Percentiles rank a stretch among this genome's conserved stretches.
Conservation (phyloP, 2,329 filamentous ascomycete genomes). For the Fonsecaea pugnacius region DNA sequence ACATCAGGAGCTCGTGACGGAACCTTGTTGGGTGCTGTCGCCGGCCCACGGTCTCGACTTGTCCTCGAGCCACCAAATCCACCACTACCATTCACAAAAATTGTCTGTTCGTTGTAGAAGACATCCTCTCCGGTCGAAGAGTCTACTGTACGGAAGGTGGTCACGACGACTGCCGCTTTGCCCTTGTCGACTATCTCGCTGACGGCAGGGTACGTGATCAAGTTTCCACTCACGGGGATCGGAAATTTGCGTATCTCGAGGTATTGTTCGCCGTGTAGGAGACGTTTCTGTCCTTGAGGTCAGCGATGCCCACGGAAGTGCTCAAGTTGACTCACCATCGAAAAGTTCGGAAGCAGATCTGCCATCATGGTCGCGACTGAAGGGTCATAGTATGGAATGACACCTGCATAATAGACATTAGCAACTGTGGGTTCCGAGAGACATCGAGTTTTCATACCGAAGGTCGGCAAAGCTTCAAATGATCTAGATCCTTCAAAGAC, state of each 20-base stretch:
- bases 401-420: not conserved
- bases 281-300: not conserved
- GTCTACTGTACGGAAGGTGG: slow-evolving; percentile 78
- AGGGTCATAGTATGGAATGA: not conserved
- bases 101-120: slow-evolving; percentile 93
- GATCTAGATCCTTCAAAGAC: slow-evolving; percentile 88
- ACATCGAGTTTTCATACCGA: slow-evolving; percentile 90
- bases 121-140: slow-evolving; percentile 80
- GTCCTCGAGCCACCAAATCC: slow-evolving; percentile 75
- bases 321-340: not conserved
- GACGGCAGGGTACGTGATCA: slow-evolving; percentile 49
- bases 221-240: slow-evolving; percentile 60
- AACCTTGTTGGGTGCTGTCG: slow-evolving; percentile 71
- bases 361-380: not conserved
- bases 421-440: slow-evolving; percentile 58
- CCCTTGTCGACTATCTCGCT: slow-evolving; percentile 97
- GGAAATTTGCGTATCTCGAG: slow-evolving; percentile 90
- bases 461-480: slow-evolving; percentile 84
- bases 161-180: slow-evolving; percentile 79
- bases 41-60: slow-evolving; percentile 36
- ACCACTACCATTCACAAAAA: slow-evolving; percentile 86
- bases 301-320: not conserved
- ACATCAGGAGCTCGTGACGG: slow-evolving; percentile 77
- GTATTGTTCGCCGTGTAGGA: slow-evolving; percentile 86
- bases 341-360: not conserved